Conservation (phyloP, 2,329 filamentous ascomycete genomes). For the Talaromyces rugulosus region DNA sequence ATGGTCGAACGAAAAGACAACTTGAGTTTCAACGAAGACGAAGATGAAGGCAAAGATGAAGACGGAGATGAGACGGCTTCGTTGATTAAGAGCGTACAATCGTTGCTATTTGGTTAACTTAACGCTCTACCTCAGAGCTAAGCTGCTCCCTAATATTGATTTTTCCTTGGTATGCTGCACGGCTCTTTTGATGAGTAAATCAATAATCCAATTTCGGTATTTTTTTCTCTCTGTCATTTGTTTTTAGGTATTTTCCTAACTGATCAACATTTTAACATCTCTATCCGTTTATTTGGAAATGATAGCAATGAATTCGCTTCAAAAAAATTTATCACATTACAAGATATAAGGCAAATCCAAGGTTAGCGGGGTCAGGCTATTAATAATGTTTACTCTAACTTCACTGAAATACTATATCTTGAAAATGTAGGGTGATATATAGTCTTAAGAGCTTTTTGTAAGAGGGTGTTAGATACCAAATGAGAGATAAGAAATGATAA, state of each 20-base stretch:
- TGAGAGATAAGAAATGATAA: too few species aligned
- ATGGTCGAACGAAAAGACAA: not conserved
- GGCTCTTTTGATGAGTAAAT: not conserved
- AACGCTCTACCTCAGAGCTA: not conserved
- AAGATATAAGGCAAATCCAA: too few species aligned
- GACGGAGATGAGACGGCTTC: not conserved
- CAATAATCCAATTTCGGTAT: not conserved
- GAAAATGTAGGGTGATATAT: too few species aligned
- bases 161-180: not conserved
- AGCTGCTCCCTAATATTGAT: not conserved
- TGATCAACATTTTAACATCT: too few species aligned
- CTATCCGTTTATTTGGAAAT: too few species aligned
- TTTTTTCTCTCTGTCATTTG: not conserved
- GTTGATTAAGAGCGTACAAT: constrained; percentile 1
- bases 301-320: too few species aligned
- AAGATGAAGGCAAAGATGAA: not conserved
- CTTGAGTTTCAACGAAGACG: not conserved
- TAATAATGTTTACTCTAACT: too few species aligned
- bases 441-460: too few species aligned
- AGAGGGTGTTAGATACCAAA: too few species aligned
- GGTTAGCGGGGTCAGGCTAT: too few species aligned
- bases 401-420: too few species aligned
- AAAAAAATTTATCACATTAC: too few species aligned
- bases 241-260: not conserved
- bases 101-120: not conserved